Evolutionary conservation across 1,139 yeast species (phyloP), one percentile per base, ranked within the genome.

Genomic region (Saccharomycopsis hybrid): DNA sequence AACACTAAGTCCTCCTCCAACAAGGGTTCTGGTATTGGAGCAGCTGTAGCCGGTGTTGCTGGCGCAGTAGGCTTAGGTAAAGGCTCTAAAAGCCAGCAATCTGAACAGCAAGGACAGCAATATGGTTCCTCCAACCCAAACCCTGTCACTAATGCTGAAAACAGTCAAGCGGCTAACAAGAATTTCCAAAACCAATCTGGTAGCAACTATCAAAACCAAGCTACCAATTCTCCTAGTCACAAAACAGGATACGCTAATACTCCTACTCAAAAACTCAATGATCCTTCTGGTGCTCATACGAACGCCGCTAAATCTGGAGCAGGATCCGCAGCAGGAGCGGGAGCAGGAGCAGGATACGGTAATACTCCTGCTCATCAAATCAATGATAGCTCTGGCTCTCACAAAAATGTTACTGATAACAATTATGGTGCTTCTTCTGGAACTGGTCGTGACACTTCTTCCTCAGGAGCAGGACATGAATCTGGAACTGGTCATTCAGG

Each of bases 11-110:
- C 18, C 24, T 7, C 7, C 43, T 40, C 31, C 29, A 40, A 40
- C n/a, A 40, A 25, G 11, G 30, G 43, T 28, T 9, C 43, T 13
- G 30, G 28, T 24, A 28, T 46, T 40, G 47, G 46, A 47, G 53
- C 54, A 13, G 54, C 36, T 24, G 49, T 13, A 13, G 54, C 43
- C 40, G 55, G 49, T 1, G 46, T 46, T 3, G 50, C 51, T 5
- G 54, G 50, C 11, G 48, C 50, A 4, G 51, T 49, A 35, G 50
- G 49, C 56, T 11, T 9, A 24, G 7, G 44, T 24, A 5, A 13
- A 5, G 9, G 39, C 24, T 11, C 39, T 36, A 9, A 24, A 24
- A 8, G 39, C 7, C 18, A 36, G 7, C 24, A 36, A 13, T 8
- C n/a, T 18, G 18, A 18, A 36, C 7, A n/a, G 39, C 39, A 36